Evolutionary conservation across 2,329 filamentous ascomycete genomes (phyloP).

Genomic region (Paracamarosporium sp.): DNA sequence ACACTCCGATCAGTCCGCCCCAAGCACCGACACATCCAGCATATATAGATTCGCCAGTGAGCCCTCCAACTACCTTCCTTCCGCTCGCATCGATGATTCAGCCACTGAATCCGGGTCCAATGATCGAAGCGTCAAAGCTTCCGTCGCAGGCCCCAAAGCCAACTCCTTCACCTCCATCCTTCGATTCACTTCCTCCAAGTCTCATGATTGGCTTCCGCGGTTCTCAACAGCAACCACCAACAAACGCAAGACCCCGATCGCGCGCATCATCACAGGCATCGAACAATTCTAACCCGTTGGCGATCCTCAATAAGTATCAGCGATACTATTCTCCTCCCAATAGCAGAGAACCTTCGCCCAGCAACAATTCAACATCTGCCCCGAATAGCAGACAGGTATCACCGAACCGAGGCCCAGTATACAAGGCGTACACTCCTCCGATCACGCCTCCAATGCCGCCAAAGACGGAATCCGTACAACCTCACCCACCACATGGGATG

Average conservation of each 20-base stretch:
- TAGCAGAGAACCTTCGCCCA: slow-evolving; percentile 13
- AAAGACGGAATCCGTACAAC: neutral
- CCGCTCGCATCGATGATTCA: neutral
- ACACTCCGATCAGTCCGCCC: slow-evolving; percentile 2
- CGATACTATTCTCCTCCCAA: slow-evolving; percentile 17
- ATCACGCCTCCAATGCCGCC: slow-evolving; percentile 16
- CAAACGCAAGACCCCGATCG: neutral
- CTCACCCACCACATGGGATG: slow-evolving; percentile 1
- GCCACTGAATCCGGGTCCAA: neutral
- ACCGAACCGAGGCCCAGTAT: slow-evolving; percentile 16
- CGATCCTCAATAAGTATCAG: slow-evolving; percentile 18
- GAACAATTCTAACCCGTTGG: neutral
- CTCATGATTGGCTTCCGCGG: slow-evolving; percentile 24
- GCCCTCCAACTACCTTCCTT: slow-evolving; percentile 5
- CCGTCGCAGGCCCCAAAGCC: neutral
- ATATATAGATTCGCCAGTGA: slow-evolving; percentile 12
- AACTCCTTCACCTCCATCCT: slow-evolving; percentile 1
- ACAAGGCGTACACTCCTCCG: slow-evolving; percentile 29
- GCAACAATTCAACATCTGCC: slow-evolving; percentile 7
- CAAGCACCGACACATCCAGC: neutral
- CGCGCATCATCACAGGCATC: neutral
- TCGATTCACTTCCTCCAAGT: slow-evolving; percentile 23
- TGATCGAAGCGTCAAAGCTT: neutral
- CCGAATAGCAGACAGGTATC: slow-evolving; percentile 10
- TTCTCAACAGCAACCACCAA: slow-evolving; percentile 5